Evolutionary conservation across 495 filamentous ascomycete species (phyloP).

Genomic region (Rhypophila decipiens): DNA sequence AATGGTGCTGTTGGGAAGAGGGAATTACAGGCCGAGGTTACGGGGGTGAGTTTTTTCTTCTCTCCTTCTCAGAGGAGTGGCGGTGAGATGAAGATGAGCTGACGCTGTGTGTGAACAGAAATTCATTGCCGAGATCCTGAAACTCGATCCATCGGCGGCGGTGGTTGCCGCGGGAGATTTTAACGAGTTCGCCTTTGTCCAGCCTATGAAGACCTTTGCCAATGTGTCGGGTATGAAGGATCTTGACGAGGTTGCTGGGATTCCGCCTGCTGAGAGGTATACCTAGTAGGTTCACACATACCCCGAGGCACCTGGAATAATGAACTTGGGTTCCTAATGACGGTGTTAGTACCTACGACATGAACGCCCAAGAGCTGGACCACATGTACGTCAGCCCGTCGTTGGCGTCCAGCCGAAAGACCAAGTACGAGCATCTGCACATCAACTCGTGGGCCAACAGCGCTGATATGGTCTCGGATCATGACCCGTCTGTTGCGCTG

Average conservation of each 20-base stretch:
- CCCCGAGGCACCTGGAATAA: too few relatives aligned
- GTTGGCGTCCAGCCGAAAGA: conserved; percentile 18
- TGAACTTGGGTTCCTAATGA: too few relatives aligned
- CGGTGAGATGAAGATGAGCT: not conserved
- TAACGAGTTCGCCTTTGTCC: conserved; percentile 56
- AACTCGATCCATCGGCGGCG: conserved; percentile 30
- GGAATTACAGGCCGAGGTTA: conserved; percentile 40
- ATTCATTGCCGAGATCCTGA: conserved; percentile 38
- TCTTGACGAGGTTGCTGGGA: conserved; percentile 43
- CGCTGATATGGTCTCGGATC: conserved; percentile 45
- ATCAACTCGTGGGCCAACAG: conserved; percentile 51
- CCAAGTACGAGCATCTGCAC: conserved; percentile 53
- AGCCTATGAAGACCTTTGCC: conserved; percentile 41
- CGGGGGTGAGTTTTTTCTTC: conserved; percentile 32
- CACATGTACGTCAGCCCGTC: conserved; percentile 52
- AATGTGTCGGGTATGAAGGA: conserved; percentile 40
- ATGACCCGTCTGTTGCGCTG: conserved; percentile 53
- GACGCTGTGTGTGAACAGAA: conserved; percentile 4
- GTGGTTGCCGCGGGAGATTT: conserved; percentile 53
- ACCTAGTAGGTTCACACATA: conserved; percentile 34
- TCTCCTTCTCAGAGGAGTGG: not conserved
- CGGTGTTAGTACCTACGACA: conserved; percentile 24
- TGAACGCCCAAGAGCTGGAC: conserved; percentile 48
- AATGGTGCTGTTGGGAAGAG: conserved; percentile 49
- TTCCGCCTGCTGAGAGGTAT: conserved; percentile 47